Conservation (phyloP, 2,329 filamentous ascomycete genomes). For the Aschersonia sp. region DNA sequence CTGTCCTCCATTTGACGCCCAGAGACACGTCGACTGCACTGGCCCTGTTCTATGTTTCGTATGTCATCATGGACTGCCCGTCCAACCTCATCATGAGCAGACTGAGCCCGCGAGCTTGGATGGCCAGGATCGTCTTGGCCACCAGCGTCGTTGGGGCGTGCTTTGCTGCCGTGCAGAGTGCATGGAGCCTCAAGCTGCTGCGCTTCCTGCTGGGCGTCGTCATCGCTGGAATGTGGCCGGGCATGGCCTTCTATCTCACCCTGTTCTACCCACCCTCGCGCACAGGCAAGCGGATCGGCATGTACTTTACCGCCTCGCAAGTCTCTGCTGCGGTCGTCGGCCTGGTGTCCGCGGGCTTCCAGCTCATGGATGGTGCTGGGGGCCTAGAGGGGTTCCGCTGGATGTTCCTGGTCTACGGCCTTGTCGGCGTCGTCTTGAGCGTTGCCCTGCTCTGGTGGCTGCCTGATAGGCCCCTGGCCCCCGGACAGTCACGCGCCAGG, state of each 20-base stretch:
- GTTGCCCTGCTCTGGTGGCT: slow-evolving; percentile 76
- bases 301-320: slow-evolving; percentile 81
- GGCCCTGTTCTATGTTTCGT: slow-evolving; percentile 82
- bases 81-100: slow-evolving; percentile 82
- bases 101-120: slow-evolving; percentile 76
- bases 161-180: slow-evolving; percentile 66
- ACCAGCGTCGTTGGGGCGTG: slow-evolving; percentile 75
- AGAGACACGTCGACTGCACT: slow-evolving; percentile 74
- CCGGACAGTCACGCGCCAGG: slow-evolving; percentile 43
- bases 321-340: slow-evolving; percentile 82
- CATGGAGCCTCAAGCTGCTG: slow-evolving; percentile 81
- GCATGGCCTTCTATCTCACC: slow-evolving; percentile 86
- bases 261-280: slow-evolving; percentile 81
- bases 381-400: slow-evolving; percentile 74
- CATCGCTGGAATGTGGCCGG: slow-evolving; percentile 88
- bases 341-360: slow-evolving; percentile 79
- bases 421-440: slow-evolving; percentile 59
- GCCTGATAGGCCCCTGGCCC: slow-evolving; percentile 64
- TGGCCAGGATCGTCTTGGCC: slow-evolving; percentile 79
- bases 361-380: slow-evolving; percentile 68
- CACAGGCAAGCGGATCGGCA: slow-evolving; percentile 75
- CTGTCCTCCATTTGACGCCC: slow-evolving; percentile 51
- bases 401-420: slow-evolving; percentile 85
- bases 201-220: slow-evolving; percentile 75
- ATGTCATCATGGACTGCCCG: slow-evolving; percentile 78